These are phyloP conservation scores for Lepiota venenata DNA, from an alignment of 768 basidiomycete species.

Conservation along the genomic window DNA sequence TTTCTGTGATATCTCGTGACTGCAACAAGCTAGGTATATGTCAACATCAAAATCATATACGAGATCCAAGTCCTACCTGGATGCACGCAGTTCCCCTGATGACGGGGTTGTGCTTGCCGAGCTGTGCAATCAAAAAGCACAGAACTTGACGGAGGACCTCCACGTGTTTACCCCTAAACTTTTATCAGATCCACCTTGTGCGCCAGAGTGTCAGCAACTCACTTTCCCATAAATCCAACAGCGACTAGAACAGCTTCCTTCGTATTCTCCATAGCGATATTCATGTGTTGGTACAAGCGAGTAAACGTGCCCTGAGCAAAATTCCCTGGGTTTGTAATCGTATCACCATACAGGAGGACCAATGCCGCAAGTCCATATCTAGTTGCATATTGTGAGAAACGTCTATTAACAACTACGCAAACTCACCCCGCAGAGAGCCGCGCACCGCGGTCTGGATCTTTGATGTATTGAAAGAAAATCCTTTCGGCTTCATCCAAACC, in stretches of 20 bases:
- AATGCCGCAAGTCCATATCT: conserved; percentile 50
- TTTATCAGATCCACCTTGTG: background rate
- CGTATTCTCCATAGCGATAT: conserved; percentile 38
- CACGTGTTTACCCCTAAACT: conserved; percentile 39
- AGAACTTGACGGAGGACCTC: conserved; percentile 58
- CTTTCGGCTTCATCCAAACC: conserved; percentile 19
- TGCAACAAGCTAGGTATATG: conserved; percentile 45
- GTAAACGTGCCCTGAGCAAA: conserved; percentile 39
- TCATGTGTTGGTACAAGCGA: conserved; percentile 46
- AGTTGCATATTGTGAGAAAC: conserved; percentile 3
- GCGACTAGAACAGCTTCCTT: conserved; percentile 66
- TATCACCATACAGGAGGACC: conserved; percentile 37
- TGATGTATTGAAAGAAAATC: conserved; percentile 45
- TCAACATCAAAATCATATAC: background rate
- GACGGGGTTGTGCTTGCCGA: conserved; percentile 66
- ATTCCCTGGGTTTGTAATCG: conserved; percentile 26
- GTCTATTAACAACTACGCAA: background rate
- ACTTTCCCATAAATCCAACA: conserved; percentile 56
- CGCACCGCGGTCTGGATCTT: conserved; percentile 52
- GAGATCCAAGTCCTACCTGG: conserved; percentile 45
- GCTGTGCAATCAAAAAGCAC: conserved; percentile 59
- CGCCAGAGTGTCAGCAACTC: conserved; percentile 11
- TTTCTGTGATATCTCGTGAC: conserved; percentile 59
- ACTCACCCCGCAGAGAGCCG: conserved; percentile 69
- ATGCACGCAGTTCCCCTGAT: conserved; percentile 65